These are phyloP conservation scores for Sarocladium kiliense DNA, from an alignment of 2,329 filamentous ascomycete species.

Conservation along the genomic window DNA sequence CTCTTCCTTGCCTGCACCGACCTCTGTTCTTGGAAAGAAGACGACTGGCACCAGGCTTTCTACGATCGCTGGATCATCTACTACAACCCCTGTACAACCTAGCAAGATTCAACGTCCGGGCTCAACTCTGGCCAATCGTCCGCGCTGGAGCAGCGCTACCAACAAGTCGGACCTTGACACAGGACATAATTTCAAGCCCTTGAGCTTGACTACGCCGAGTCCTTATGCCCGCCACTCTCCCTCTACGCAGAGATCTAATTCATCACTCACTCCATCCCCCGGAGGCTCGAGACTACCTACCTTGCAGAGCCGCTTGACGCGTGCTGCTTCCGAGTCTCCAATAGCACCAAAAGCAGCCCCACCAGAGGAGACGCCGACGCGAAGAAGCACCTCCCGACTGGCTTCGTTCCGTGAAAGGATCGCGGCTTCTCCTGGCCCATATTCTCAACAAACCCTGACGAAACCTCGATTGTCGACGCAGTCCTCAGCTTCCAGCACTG, in stretches of 20 bases:
- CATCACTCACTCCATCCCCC: constrained; percentile 36
- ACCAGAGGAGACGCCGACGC: constrained; percentile 41
- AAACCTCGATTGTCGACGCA: constrained; percentile 40
- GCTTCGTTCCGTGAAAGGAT: constrained; percentile 48
- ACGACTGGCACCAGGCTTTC: constrained; percentile 39
- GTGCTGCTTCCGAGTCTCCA: constrained; percentile 42
- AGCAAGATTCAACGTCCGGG: constrained; percentile 36
- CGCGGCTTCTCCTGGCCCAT: constrained; percentile 39
- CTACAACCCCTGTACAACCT: constrained; percentile 39
- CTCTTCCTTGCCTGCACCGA: constrained; percentile 42
- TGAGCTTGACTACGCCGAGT: constrained; percentile 55
- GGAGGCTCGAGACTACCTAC: constrained; percentile 42
- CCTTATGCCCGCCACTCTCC: constrained; percentile 45
- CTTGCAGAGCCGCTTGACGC: constrained; percentile 41
- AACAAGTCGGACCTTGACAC: constrained; percentile 59
- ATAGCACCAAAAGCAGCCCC: constrained; percentile 38
- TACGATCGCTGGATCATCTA: constrained; percentile 42
- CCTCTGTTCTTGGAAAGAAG: constrained; percentile 33
- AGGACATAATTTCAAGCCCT: constrained; percentile 63
- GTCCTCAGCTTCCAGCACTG: constrained; percentile 36
- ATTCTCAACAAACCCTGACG: constrained; percentile 38
- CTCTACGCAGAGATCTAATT: constrained; percentile 33
- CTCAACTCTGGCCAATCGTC: constrained; percentile 49
- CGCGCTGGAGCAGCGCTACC: constrained; percentile 67
- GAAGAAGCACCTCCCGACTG: constrained; percentile 37